A percentile compares a stretch with the other conserved stretches of the same genome.
Conservation (phyloP, 192 early-diverging fungal genomes). For the Coemansia aciculifera region DNA sequence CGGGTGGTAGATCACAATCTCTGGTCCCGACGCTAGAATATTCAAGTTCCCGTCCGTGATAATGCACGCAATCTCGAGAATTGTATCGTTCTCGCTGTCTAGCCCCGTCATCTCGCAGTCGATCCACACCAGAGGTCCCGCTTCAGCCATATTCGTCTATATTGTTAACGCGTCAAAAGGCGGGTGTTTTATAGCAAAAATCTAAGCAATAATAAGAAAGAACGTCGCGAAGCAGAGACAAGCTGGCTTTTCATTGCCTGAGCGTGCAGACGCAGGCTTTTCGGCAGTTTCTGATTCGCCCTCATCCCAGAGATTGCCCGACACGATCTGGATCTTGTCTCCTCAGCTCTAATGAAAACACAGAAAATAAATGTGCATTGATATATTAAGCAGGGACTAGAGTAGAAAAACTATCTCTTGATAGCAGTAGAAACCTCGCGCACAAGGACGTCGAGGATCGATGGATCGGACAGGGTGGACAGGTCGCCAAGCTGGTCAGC, state of each 20-base stretch:
- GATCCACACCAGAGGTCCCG: constrained; percentile 53
- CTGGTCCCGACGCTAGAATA: constrained; percentile 72
- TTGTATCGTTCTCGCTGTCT: constrained; percentile 63
- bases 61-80: constrained; percentile 89
- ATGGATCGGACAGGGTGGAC: constrained; percentile 82
- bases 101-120: constrained; percentile 59
- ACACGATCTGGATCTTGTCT: not conserved
- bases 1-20: constrained; percentile 73
- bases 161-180: not conserved
- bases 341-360: no score
- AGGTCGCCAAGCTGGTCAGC: constrained; percentile 84
- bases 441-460: constrained; percentile 59
- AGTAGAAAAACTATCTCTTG: not conserved
- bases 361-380: not conserved
- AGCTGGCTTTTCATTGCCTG: constrained; percentile 7
- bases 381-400: not conserved
- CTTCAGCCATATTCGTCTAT: not conserved
- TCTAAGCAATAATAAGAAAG: not conserved
- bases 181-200: not conserved
- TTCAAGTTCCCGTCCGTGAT: constrained; percentile 89
- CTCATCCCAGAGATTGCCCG: not conserved
- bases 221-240: not conserved
- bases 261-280: not conserved
- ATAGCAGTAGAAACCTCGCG: constrained; percentile 42
- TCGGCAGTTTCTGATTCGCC: not conserved